Conservation (phyloP, 129 eudicot species). For the Dittrichia graveolens region DNA sequence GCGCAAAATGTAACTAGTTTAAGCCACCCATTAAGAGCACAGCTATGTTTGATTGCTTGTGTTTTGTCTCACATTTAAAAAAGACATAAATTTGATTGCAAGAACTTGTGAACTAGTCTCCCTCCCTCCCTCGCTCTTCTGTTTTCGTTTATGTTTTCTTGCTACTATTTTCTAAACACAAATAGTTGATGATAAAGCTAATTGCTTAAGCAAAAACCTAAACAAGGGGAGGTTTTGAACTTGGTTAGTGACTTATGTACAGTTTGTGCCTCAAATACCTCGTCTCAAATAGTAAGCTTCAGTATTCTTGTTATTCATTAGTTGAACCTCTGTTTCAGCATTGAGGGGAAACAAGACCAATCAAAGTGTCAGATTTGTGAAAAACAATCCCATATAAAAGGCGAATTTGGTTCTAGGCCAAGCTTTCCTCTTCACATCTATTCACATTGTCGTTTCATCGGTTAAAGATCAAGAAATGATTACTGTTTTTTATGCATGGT, state of each 20-base stretch:
- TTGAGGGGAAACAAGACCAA: conserved; percentile 44
- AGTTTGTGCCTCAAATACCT: too few species aligned
- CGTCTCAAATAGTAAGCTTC: not conserved
- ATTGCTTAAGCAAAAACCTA: too few species aligned
- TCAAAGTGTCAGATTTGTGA: conserved; percentile 27
- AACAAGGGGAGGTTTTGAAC: too few species aligned
- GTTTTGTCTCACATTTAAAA: not conserved
- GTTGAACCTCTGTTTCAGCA: conserved; percentile 83
- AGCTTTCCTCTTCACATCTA: conserved; percentile 7
- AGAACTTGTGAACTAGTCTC: not conserved
- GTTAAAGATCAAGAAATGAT: conserved; percentile 24
- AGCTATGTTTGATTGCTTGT: too few species aligned
- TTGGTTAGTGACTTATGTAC: too few species aligned
- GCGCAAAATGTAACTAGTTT: too few species aligned
- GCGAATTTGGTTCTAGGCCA: conserved; percentile 32
- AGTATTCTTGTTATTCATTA: conserved; percentile 33
- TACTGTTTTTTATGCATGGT: conserved; percentile 20
- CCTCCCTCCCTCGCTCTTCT: too few species aligned
- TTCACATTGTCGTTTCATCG: conserved; percentile 20
- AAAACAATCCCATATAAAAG: conserved; percentile 14
- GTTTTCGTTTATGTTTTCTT: too few species aligned
- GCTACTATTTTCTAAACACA: too few species aligned
- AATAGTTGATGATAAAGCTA: too few species aligned
- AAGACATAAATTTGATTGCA: not conserved
- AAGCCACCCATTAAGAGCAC: too few species aligned